These are phyloP conservation scores for Choiromyces venosus DNA, from an alignment of 495 filamentous ascomycete species.

Conservation along the genomic window DNA sequence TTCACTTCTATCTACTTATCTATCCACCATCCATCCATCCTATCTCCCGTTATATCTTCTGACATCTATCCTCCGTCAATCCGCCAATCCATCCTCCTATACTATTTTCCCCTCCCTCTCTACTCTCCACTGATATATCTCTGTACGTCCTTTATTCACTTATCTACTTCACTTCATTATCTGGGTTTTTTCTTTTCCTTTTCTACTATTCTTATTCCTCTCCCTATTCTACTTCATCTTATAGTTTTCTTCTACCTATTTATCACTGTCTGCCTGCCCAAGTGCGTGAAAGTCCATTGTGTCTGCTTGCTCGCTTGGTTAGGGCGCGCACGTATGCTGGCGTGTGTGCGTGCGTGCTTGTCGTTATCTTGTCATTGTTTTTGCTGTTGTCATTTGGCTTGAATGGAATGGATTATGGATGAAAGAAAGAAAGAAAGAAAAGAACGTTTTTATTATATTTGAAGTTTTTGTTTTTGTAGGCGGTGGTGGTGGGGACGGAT, in stretches of 20 bases:
- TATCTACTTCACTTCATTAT: background rate
- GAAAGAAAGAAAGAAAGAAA: background rate
- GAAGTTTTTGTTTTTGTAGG: background rate
- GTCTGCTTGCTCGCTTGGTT: background rate
- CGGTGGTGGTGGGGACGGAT: background rate
- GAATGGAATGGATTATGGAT: constrained; percentile 1
- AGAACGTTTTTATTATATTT: background rate
- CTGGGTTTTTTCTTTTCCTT: background rate
- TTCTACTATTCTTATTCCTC: background rate
- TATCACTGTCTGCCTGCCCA: background rate
- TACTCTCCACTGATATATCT: background rate
- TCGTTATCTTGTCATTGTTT: background rate
- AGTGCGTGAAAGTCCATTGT: background rate
- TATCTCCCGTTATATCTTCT: background rate
- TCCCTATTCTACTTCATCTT: background rate
- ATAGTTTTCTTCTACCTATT: background rate
- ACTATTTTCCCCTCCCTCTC: background rate
- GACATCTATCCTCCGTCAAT: background rate
- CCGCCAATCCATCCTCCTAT: background rate
- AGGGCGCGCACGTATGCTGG: background rate
- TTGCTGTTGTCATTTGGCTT: too few relatives aligned
- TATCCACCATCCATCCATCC: too few relatives aligned
- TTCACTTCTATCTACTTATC: background rate
- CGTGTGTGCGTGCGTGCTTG: constrained; percentile 2
- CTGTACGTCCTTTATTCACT: background rate